Evolutionary conservation across 2,329 filamentous ascomycete genomes (phyloP), one percentile per base, ranked within the genome.

Genomic region (Teratosphaeria pseudoeucalypti): DNA sequence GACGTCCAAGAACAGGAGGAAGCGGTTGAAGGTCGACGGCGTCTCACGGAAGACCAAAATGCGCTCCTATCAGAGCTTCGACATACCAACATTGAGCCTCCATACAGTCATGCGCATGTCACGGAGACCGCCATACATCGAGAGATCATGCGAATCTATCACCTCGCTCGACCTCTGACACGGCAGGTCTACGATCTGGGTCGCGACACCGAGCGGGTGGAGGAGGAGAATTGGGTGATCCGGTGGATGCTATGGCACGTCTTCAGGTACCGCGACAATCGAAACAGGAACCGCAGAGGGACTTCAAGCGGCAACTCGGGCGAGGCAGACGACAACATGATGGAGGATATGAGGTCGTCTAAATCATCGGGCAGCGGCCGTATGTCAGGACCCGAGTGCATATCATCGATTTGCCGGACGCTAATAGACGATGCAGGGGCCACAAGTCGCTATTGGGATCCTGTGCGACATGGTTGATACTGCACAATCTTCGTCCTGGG

Each of bases 211-310:
- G 74, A 74, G 56, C 71, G 71, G 10, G 70, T 74, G 10, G 74
- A 74, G 52, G 74, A 78, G 62, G 75, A 76, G 63, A 80, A 80
- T 58, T 80, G 78, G 78, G 75, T 80, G 43, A 78, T 78, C 34
- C 71, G 75, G n/a, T 80, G 78, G 78, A 76, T 77, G 63, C 71
- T 80, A 6, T 80, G 78, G 78, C 78, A 80, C 64, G 76, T 77
- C 60, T 80, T 79, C 62, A 75, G 78, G n/a, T 79, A 77, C 62
- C 59, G 61, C 29, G 61, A 62, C 58, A 73, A 76, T 62, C 74
- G 77, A 57, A 76, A 77, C 59, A 63, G 61, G 12, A 61, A 64
- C 43, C 62, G 62, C 10, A 52, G 61, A 32, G 37, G 19, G 3
- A 19, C 52, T 6, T 56, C 57, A 23, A 58, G 34, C 16, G 49